These are phyloP conservation scores for Eutreptiella sp. DNA, from an alignment of 208 protist species.

Conservation along the genomic window DNA sequence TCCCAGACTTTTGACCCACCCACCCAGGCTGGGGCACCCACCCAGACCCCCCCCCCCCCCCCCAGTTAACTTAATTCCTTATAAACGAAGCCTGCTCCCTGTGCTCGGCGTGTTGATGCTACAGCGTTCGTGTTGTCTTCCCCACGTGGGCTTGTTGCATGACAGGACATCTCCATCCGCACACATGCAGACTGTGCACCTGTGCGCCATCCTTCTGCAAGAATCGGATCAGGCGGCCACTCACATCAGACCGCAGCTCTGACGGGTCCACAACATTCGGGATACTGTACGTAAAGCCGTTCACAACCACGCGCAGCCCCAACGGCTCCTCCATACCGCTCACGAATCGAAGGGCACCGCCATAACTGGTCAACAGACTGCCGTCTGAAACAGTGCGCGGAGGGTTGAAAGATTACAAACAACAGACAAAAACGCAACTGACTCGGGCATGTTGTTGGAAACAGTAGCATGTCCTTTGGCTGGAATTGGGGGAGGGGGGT, in stretches of 20 bases:
- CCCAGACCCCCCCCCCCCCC: too few relatives aligned
- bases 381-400: slow-evolving; percentile 44
- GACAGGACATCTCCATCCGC: too few relatives aligned
- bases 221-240: slow-evolving; percentile 90
- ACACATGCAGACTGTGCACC: too few relatives aligned
- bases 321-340: slow-evolving; percentile 85
- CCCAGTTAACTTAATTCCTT: too few relatives aligned
- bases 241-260: slow-evolving; percentile 76
- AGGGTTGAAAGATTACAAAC: slow-evolving; percentile 62
- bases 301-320: slow-evolving; percentile 76
- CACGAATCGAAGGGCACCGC: slow-evolving; percentile 62
- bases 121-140: too few relatives aligned
- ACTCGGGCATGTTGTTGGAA: background rate
- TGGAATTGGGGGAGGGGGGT: too few relatives aligned
- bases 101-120: too few relatives aligned
- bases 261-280: slow-evolving; percentile 89
- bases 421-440: slow-evolving; percentile 33
- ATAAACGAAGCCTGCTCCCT: too few relatives aligned
- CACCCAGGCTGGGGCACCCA: too few relatives aligned
- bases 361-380: slow-evolving; percentile 57
- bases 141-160: too few relatives aligned
- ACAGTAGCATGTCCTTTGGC: too few relatives aligned
- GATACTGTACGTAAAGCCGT: slow-evolving; percentile 79
- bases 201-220: slow-evolving; percentile 80
- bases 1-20: too few relatives aligned